Evolutionary conservation across 2,329 filamentous ascomycete species (phyloP).

Genomic region (Xylariaceae sp.): DNA sequence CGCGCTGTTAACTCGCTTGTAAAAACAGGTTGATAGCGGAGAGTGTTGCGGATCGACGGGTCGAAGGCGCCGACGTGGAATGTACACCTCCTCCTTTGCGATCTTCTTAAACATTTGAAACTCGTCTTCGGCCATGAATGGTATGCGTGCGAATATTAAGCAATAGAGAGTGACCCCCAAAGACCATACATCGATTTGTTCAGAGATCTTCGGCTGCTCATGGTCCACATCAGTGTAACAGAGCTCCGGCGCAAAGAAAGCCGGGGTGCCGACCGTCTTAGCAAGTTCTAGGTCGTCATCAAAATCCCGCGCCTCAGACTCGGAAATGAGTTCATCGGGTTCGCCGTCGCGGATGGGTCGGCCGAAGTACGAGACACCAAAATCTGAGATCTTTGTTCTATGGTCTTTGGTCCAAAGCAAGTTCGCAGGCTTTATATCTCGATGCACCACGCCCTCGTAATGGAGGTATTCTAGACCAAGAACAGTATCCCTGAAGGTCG

Average conservation of each 20-base stretch:
- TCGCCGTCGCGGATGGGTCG: slow-evolving; percentile 80
- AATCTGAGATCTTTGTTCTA: slow-evolving; percentile 95
- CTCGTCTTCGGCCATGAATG: slow-evolving; percentile 87
- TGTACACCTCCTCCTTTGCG: slow-evolving; percentile 85
- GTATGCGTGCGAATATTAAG: slow-evolving; percentile 87
- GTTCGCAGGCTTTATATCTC: slow-evolving; percentile 86
- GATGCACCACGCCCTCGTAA: slow-evolving; percentile 77
- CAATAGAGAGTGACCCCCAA: slow-evolving; percentile 94
- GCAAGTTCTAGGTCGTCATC: slow-evolving; percentile 95
- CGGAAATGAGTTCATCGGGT: slow-evolving; percentile 65
- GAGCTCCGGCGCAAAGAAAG: slow-evolving; percentile 94
- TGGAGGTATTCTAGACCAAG: slow-evolving; percentile 90
- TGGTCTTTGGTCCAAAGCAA: slow-evolving; percentile 80
- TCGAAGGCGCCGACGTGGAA: slow-evolving; percentile 75
- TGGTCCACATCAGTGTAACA: slow-evolving; percentile 77
- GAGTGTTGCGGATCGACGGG: slow-evolving; percentile 61
- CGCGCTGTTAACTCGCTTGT: slow-evolving; percentile 53
- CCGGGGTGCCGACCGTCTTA: slow-evolving; percentile 95
- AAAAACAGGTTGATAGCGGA: slow-evolving; percentile 49
- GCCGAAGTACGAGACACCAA: slow-evolving; percentile 96
- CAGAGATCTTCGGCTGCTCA: slow-evolving; percentile 73
- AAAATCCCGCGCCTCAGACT: slow-evolving; percentile 79
- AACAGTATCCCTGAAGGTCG: slow-evolving; percentile 86
- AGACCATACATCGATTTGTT: slow-evolving; percentile 96
- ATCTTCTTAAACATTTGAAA: slow-evolving; percentile 90